A percentile compares a stretch with the other conserved stretches of the same genome.
Evolutionary conservation across 2,329 filamentous ascomycete genomes (phyloP).

Genomic region (Ceratocystis smalleyi): DNA sequence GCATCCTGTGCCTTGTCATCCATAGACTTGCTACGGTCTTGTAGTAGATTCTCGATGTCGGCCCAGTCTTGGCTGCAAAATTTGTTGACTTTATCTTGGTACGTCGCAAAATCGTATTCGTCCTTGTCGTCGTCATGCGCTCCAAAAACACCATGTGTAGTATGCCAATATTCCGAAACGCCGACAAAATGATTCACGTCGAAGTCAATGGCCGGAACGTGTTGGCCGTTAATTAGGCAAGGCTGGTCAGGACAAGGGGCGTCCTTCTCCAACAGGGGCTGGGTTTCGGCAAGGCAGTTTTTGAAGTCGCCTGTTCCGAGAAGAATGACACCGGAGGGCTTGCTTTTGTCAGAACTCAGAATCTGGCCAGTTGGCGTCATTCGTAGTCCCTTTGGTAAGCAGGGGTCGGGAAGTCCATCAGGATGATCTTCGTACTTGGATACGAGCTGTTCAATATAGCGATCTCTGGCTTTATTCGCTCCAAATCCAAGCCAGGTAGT

Average conservation of each 20-base stretch:
- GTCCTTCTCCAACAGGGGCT: conserved; percentile 79
- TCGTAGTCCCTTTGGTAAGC: conserved; percentile 62
- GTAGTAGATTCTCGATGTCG: conserved; percentile 52
- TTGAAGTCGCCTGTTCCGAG: conserved; percentile 77
- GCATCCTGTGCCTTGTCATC: conserved; percentile 66
- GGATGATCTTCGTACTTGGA: conserved; percentile 45
- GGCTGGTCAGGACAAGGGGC: conserved; percentile 67
- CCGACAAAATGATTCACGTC: conserved; percentile 95
- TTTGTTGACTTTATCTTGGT: conserved; percentile 67
- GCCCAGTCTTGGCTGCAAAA: conserved; percentile 80
- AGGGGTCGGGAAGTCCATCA: conserved; percentile 73
- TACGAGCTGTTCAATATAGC: conserved; percentile 66
- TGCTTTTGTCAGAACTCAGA: conserved; percentile 25
- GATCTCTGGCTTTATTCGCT: conserved; percentile 77
- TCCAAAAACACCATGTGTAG: conserved; percentile 78
- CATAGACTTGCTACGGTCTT: conserved; percentile 52
- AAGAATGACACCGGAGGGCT: conserved; percentile 35
- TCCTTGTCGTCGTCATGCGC: conserved; percentile 49
- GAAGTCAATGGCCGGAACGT: conserved; percentile 92
- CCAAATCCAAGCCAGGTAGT: conserved; percentile 96
- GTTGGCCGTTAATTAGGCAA: conserved; percentile 77
- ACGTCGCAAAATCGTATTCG: conserved; percentile 47
- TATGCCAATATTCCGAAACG: conserved; percentile 98
- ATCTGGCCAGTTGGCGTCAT: conserved; percentile 55
- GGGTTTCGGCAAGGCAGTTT: conserved; percentile 67